Conservation (phyloP, 202 grass and related monocot species). For the Dendrocalamus latiflorus region DNA sequence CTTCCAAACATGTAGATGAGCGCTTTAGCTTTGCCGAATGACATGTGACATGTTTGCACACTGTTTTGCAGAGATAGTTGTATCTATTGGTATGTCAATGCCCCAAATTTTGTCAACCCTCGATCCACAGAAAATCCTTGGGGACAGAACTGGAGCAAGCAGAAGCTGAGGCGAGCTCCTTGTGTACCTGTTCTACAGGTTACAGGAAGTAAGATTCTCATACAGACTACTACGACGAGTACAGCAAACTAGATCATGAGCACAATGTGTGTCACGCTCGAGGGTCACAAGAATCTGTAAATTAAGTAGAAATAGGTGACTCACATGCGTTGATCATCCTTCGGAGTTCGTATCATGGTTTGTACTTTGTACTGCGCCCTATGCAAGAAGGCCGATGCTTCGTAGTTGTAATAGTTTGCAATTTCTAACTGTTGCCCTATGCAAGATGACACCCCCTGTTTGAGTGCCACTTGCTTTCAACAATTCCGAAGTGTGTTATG, state of each 20-base stretch:
- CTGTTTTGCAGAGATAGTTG: conserved; percentile 67
- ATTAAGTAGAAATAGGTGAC: conserved; percentile 40
- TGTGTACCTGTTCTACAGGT: neutral
- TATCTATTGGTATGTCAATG: conserved; percentile 92
- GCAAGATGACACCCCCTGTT: neutral
- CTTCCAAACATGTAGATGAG: neutral
- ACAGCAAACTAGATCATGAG: conserved; percentile 27
- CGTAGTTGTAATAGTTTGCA: neutral
- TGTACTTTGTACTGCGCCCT: neutral
- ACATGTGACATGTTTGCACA: neutral
- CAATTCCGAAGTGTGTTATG: neutral
- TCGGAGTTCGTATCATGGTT: conserved; percentile 16
- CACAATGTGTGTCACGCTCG: neutral
- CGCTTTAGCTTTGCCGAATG: neutral
- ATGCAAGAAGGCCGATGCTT: conserved; percentile 24
- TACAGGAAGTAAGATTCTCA: neutral
- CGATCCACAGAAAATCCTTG: conserved; percentile 52
- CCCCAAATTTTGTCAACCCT: conserved; percentile 75
- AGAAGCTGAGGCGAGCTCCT: conserved; percentile 47
- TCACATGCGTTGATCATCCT: conserved; percentile 7
- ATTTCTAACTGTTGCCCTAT: neutral
- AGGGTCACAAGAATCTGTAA: conserved; percentile 38
- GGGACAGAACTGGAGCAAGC: conserved; percentile 37
- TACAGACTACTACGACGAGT: conserved; percentile 22
- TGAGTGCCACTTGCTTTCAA: neutral